Percentiles rank a stretch among this genome's conserved stretches.
Evolutionary conservation across 2,329 filamentous ascomycete genomes (phyloP).

Genomic region (Colletotrichum liaoningense): DNA sequence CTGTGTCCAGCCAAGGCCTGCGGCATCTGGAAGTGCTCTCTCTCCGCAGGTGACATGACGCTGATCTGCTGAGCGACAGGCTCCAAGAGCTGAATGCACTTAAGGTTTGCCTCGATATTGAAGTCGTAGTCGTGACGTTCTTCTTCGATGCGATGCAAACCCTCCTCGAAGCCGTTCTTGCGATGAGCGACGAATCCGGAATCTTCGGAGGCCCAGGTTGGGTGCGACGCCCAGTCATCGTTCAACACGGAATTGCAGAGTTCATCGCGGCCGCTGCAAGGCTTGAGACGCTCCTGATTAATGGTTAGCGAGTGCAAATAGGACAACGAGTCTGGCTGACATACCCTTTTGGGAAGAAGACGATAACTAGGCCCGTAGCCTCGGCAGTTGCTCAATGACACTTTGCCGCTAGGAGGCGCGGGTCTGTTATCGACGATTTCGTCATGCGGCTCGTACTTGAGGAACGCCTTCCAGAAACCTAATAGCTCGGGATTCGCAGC

Average conservation of each 20-base stretch:
- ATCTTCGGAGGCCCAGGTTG: slow-evolving; percentile 98
- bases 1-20: slow-evolving; percentile 90
- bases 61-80: slow-evolving; percentile 93
- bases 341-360: slow-evolving; percentile 82
- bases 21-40: slow-evolving; percentile 81
- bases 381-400: slow-evolving; percentile 95
- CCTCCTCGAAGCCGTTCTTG: slow-evolving; percentile 96
- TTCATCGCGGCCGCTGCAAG: slow-evolving; percentile 93
- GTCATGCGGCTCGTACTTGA: slow-evolving; percentile 81
- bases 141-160: slow-evolving; percentile 94
- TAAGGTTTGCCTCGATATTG: slow-evolving; percentile 94
- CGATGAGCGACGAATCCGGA: slow-evolving; percentile 97
- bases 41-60: slow-evolving; percentile 79
- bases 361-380: slow-evolving; percentile 97
- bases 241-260: slow-evolving; percentile 94
- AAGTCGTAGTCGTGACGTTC: slow-evolving; percentile 99
- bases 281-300: slow-evolving; percentile 81
- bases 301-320: neutral
- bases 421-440: slow-evolving; percentile 83
- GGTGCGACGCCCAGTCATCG: slow-evolving; percentile 98
- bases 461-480: slow-evolving; percentile 86
- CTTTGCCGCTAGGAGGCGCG: slow-evolving; percentile 79
- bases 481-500: slow-evolving; percentile 91
- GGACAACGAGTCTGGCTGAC: slow-evolving; percentile 37
- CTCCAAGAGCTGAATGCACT: slow-evolving; percentile 95